These are phyloP conservation scores for Zymoseptoria pseudotritici DNA, from an alignment of 2,329 filamentous ascomycete genomes.

Conservation along the genomic window DNA sequence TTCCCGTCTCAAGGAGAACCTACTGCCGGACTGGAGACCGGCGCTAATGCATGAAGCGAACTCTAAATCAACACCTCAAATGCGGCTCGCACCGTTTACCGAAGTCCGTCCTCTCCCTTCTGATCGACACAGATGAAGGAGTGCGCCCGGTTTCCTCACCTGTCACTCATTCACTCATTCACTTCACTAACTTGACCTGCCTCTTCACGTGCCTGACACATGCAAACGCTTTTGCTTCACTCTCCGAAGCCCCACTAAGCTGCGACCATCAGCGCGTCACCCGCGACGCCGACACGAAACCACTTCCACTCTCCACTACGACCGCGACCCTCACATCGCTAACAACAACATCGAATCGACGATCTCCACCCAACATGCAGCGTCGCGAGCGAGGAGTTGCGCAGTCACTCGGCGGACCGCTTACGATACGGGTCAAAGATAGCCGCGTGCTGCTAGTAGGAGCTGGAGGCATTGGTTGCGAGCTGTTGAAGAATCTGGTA, in stretches of 20 bases:
- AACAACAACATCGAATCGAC: background rate
- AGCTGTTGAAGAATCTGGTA: conserved; percentile 92
- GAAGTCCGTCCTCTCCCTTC: background rate
- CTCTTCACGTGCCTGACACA: background rate
- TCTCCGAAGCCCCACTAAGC: background rate
- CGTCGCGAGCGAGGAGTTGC: conserved; percentile 42
- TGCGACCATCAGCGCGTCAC: background rate
- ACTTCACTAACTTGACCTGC: background rate
- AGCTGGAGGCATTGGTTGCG: conserved; percentile 94
- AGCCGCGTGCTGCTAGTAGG: conserved; percentile 73
- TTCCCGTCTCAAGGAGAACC: background rate
- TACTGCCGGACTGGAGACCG: background rate
- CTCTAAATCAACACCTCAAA: background rate
- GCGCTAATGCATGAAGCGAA: background rate
- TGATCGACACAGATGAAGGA: background rate
- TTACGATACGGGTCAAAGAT: conserved; percentile 36
- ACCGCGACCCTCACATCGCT: background rate
- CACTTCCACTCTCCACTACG: background rate
- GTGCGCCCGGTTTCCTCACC: background rate
- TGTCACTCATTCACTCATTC: background rate
- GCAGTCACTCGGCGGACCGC: conserved; percentile 62
- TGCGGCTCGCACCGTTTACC: background rate
- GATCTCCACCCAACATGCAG: conserved; percentile 31
- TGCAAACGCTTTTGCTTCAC: background rate
- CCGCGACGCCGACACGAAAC: background rate